A percentile compares a stretch with the other conserved stretches of the same genome.
These are phyloP conservation scores for Ramaria rubella DNA, from an alignment of 768 basidiomycete species.

Conservation along the genomic window DNA sequence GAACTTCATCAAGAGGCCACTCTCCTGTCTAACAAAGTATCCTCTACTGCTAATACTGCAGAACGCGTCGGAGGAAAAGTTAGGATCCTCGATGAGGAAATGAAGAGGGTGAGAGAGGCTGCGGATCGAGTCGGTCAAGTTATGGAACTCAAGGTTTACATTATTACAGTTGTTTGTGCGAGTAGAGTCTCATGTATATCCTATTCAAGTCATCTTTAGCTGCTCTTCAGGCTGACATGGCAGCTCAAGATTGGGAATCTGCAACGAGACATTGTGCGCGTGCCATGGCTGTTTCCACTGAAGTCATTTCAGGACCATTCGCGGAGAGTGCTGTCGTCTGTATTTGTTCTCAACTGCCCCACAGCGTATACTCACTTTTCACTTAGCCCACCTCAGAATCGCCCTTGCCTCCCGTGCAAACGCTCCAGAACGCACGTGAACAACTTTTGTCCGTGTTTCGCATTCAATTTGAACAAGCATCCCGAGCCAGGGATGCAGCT, in stretches of 20 bases:
- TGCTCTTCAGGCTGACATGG: constrained; percentile 54
- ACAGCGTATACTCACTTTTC: constrained; percentile 1
- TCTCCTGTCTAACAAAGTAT: constrained; percentile 51
- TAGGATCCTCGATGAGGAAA: constrained; percentile 84
- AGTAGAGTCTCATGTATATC: constrained; percentile 23
- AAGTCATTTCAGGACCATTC: constrained; percentile 77
- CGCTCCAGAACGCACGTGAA: constrained; percentile 68
- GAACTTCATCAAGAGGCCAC: constrained; percentile 52
- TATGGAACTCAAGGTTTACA: constrained; percentile 83
- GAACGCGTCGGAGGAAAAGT: constrained; percentile 92
- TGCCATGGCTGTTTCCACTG: constrained; percentile 76
- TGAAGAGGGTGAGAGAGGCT: constrained; percentile 82
- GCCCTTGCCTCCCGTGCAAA: constrained; percentile 80
- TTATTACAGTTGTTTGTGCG: not conserved
- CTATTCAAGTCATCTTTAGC: constrained; percentile 55
- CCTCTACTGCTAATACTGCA: constrained; percentile 68
- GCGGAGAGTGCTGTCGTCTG: constrained; percentile 82
- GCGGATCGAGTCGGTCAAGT: constrained; percentile 90
- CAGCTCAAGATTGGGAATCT: constrained; percentile 88
- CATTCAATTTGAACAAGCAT: constrained; percentile 76
- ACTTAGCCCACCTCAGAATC: constrained; percentile 82
- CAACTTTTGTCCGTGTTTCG: constrained; percentile 72
- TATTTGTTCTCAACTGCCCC: constrained; percentile 14
- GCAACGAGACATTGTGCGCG: constrained; percentile 87
- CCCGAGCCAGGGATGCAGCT: constrained; percentile 71